Conservation (phyloP, 2,329 filamentous ascomycete genomes). For the Penicillium sp. region DNA sequence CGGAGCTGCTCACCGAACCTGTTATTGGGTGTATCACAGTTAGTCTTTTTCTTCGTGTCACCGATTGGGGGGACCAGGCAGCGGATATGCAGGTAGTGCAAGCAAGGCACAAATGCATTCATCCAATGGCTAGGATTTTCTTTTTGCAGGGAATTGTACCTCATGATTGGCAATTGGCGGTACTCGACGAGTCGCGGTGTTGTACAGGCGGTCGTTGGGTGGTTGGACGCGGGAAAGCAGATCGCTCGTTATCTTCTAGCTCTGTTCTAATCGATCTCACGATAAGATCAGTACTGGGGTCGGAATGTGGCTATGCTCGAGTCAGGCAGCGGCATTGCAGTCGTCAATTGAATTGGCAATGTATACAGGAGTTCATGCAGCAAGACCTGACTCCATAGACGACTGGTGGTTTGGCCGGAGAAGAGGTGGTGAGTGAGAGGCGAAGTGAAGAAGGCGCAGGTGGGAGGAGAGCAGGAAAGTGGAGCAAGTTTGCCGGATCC, state of each 20-base stretch:
- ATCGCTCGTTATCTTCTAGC: not conserved
- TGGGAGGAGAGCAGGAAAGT: not conserved
- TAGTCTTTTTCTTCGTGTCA: not conserved
- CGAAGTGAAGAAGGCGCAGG: not conserved
- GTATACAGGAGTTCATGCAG: not conserved
- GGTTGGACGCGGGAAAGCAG: not conserved
- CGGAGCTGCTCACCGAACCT: slow-evolving; percentile 96
- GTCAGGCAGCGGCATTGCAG: not conserved
- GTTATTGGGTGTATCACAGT: not conserved
- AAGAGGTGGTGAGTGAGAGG: not conserved
- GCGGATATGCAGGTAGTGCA: not conserved
- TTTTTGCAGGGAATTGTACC: not conserved
- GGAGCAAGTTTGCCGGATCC: not conserved
- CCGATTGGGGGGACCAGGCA: not conserved
- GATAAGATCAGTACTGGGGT: not conserved
- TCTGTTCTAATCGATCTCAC: not conserved
- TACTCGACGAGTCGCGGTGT: not conserved
- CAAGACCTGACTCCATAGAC: not conserved
- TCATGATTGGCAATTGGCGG: not conserved
- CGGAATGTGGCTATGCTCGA: not conserved
- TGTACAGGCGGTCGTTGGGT: not conserved
- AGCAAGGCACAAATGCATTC: not conserved
- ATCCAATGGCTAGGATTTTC: not conserved
- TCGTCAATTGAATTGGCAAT: not conserved
- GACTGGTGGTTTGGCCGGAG: not conserved